Evolutionary conservation across 2,329 filamentous ascomycete species (phyloP).

Genomic region (Sordariomycetes sp.): DNA sequence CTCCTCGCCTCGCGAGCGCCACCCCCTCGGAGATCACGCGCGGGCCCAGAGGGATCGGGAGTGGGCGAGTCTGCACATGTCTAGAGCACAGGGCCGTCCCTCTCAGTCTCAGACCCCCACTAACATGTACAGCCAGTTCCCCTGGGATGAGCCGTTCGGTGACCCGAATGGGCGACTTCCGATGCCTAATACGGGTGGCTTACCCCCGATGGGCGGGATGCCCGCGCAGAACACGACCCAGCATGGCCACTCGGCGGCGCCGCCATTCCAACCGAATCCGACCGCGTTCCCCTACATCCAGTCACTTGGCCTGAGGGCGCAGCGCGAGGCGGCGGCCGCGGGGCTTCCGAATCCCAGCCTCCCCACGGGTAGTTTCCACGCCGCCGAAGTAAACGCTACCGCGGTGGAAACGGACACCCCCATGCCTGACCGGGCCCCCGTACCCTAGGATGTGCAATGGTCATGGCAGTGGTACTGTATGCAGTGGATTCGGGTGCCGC

Average conservation of each 20-base stretch:
- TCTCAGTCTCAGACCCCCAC: not conserved
- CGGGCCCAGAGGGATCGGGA: not conserved
- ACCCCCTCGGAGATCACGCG: not conserved
- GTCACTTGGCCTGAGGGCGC: not conserved
- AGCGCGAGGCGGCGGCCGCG: not conserved
- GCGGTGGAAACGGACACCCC: slow-evolving; percentile 1
- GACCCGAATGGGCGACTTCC: not conserved
- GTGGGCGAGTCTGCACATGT: not conserved
- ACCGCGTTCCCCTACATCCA: not conserved
- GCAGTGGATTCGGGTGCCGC: not conserved
- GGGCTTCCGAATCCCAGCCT: not conserved
- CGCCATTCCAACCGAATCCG: not conserved
- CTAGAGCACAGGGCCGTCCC: not conserved
- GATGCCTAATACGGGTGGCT: not conserved
- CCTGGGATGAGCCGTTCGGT: not conserved
- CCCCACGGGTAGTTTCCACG: not conserved
- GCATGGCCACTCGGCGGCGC: not conserved
- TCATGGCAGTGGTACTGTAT: not conserved
- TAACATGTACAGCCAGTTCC: not conserved
- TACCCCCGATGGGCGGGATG: not conserved
- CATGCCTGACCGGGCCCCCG: slow-evolving; percentile 1
- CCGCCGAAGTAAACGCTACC: not conserved
- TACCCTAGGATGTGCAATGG: not conserved
- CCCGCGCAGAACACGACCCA: not conserved
- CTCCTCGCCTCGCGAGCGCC: slow-evolving; percentile 1